These are phyloP conservation scores for Moesziomyces aphidis DNA, from an alignment of 1,284 basidiomycete genomes.

Conservation along the genomic window DNA sequence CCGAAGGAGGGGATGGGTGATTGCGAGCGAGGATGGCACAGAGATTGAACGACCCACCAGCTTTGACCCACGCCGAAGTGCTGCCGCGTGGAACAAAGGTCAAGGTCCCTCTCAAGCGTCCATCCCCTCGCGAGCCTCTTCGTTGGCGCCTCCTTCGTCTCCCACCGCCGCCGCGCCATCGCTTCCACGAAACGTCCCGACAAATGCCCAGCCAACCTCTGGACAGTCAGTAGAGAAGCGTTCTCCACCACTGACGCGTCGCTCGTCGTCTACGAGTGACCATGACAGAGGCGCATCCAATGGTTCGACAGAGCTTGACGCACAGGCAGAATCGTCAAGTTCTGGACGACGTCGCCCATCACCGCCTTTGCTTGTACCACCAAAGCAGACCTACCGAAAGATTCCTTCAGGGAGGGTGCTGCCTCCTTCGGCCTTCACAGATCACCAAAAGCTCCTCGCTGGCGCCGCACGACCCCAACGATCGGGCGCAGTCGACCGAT, in stretches of 20 bases:
- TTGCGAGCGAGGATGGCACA: conserved; percentile 39
- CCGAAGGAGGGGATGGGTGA: conserved; percentile 43
- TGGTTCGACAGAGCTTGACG: not conserved
- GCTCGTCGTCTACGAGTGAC: conserved; percentile 10
- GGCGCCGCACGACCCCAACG: conserved; percentile 7
- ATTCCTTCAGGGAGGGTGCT: conserved; percentile 24
- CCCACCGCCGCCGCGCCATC: conserved; percentile 2
- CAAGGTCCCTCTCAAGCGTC: conserved; percentile 42
- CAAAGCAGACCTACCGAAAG: conserved; percentile 36
- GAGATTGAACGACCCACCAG: conserved; percentile 16
- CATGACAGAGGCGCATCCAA: conserved; percentile 10
- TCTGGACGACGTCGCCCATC: conserved; percentile 24
- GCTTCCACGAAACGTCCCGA: not conserved
- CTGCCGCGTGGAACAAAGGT: conserved; percentile 47
- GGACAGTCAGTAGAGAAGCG: not conserved
- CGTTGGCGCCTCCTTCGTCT: conserved; percentile 16
- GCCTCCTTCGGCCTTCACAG: conserved; percentile 39
- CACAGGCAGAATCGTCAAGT: conserved; percentile 14
- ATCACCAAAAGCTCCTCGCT: conserved; percentile 46
- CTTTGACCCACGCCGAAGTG: conserved; percentile 37
- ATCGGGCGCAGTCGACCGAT: not conserved
- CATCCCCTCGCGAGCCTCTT: conserved; percentile 43
- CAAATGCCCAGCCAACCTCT: not conserved
- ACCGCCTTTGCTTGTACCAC: conserved; percentile 35
- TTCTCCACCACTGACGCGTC: conserved; percentile 18